Base-by-base conservation (phyloP, 2,329 filamentous ascomycete genomes). In the Chaetoscypha palmicola region DNA sequence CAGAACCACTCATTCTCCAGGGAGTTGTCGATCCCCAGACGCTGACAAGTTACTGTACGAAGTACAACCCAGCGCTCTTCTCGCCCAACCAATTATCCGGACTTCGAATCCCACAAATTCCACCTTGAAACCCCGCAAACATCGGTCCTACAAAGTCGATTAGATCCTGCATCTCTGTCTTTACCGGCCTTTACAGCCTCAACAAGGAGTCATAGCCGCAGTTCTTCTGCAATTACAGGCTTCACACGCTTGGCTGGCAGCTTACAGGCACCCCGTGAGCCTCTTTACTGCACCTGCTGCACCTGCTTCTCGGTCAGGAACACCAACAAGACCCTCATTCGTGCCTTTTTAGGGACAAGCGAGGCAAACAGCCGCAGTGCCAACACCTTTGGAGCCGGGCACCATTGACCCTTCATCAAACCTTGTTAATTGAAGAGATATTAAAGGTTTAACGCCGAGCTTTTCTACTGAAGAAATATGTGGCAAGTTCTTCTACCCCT, bases 161-260 rank as follows among this genome's bases (percentile, higher is more conserved):
- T 14, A 31, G 12, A 12, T 14, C 28, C 3, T 10, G 16, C 28
- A 3, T 11, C 16, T 12, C 28, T 12, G 28, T 14, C 28, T 31
- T 11, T 14, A 31, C n/a, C n/a, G n/a, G n/a, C n/a, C n/a, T n/a
- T n/a, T 12, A 31, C 11, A 31, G 28, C 28, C 28, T 16, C 12
- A 16, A 34, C 32, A 16, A 9, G 32, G 12, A 4, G n/a, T 34
- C 32, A 7, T 16, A 4, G 32, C 32, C 17, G 32, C 32, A 34
- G n/a, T 10, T 34, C 32, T 12, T 34, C 32, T 34, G 32, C 32
- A 34, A 34, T 34, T 34, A 34, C 32, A 34, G 32, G 32, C 32
- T 17, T 16, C n/a, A 16, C 32, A 34, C 32, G 32, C 32, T 19
- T 19, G 17, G 16, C 32, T 19, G 4, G 17, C 32, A 34, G 16